phyloP scores from a whole-genome alignment of 2,329 filamentous ascomycete species.

The Trichoderma oligosporum region DNA sequence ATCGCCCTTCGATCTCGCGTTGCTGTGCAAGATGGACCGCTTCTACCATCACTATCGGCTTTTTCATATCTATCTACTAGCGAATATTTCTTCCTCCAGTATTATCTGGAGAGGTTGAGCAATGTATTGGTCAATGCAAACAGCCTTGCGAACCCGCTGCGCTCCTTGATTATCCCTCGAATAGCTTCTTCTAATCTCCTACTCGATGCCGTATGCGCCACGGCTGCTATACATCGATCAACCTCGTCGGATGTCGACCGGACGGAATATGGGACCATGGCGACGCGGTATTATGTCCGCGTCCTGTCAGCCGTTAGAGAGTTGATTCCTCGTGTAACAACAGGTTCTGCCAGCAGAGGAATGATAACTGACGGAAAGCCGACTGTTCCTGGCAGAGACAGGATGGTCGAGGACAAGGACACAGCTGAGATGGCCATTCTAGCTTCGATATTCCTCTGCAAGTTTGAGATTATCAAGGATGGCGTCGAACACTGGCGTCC shows the following conservation, averaged over 20 bases:
- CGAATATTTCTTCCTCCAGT: constrained; percentile 12
- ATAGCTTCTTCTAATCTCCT: constrained; percentile 10
- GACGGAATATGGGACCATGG: background rate
- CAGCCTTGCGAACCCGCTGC: constrained; percentile 8
- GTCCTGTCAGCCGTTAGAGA: constrained; percentile 11
- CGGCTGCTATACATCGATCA: background rate
- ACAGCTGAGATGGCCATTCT: constrained; percentile 9
- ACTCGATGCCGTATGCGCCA: constrained; percentile 16
- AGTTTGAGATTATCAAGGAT: constrained; percentile 17
- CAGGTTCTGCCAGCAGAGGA: background rate
- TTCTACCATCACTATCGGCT: constrained; percentile 5
- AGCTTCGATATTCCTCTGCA: constrained; percentile 16
- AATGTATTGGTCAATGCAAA: constrained; percentile 15
- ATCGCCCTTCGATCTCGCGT: background rate
- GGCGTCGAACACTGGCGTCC: constrained; percentile 9
- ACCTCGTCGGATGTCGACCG: background rate
- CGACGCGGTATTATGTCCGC: constrained; percentile 12
- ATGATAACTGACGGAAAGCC: background rate
- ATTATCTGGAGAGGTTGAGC: constrained; percentile 13
- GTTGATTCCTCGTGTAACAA: constrained; percentile 3
- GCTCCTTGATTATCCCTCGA: constrained; percentile 4
- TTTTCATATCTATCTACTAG: constrained; percentile 18
- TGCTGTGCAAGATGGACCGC: background rate
- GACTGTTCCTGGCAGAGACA: background rate
- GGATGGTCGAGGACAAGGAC: background rate